Evolutionary conservation across 305 asterid genomes (phyloP), one percentile per base, ranked within the genome.

Genomic region (Fraxinus greggii): DNA sequence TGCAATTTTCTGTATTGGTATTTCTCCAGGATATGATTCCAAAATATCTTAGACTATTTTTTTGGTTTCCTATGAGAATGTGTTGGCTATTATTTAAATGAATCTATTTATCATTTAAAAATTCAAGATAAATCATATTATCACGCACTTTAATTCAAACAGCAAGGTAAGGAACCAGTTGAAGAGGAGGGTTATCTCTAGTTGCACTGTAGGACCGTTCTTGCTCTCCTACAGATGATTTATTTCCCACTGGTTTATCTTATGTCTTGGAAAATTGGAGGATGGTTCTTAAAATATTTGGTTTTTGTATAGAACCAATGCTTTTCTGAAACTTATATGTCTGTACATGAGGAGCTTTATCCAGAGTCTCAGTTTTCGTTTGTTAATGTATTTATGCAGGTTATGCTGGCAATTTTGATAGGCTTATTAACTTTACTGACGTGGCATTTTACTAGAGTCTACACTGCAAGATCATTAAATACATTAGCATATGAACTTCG

Each of bases 391-490:
- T 81, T 69, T 78, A 51, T 88, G 92, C 95, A 94, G 98, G 89
- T 88, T 23, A 90, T 95, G 98, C 91, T 95, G 42, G 98, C 98
- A 45, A 91, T 95, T 80, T 86, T 93, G 91, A 93, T 95, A 77
- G 98, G 97, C 72, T 56, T 95, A 86, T 88, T 95, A 32, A 93
- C 98, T 70, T 82, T 95, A 54, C 90, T 95, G 17, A 95, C 98
- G 81, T 95, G 98, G 98, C 98, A 95, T 81, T 93, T 95, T 73
- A 95, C 98, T 15, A 87, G 93, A 91, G 96, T 89, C 61, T 91
- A 95, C 85, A 95, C 98, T 0, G 82, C 87, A 76, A 86, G 90
- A 86, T 95, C 98, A 81, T 88, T 95, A 9, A 90, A 91, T 83
- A 89, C 95, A 2, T 82, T 95, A 76, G 98, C 98, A 1, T 91